phyloP scores from a whole-genome alignment of 495 filamentous ascomycete genomes.

The Penicillium pulvis region DNA sequence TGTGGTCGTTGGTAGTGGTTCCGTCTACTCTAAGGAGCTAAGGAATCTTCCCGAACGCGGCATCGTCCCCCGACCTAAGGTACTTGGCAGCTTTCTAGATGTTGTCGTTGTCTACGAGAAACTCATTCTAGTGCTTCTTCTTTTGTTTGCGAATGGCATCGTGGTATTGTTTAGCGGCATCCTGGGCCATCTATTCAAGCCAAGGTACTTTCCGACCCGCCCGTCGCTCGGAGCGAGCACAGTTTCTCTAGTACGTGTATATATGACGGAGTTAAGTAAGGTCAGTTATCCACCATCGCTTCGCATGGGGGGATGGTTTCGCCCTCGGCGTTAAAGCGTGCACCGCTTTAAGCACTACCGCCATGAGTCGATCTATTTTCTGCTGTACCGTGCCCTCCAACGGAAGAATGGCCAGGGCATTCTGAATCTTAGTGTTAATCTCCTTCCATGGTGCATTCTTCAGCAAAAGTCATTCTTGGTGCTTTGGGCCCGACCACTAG shows the following conservation, averaged over 20 bases:
- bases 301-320: no score
- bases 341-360: no score
- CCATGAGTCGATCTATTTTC: no score
- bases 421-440: no score
- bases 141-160: slow-evolving; percentile 31
- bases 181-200: slow-evolving; percentile 21
- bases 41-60: slow-evolving; percentile 23
- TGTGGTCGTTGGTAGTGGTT: slow-evolving; percentile 20
- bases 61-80: slow-evolving; percentile 22
- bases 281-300: no score
- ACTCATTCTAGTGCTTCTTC: slow-evolving; percentile 30
- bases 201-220: slow-evolving; percentile 14
- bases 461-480: no score
- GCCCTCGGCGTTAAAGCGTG: no score
- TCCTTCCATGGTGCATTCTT: no score
- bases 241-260: slow-evolving; percentile 18
- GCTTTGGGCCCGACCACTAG: no score
- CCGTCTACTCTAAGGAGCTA: slow-evolving; percentile 19
- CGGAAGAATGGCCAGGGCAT: no score
- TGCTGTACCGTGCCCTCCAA: no score
- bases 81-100: slow-evolving; percentile 32
- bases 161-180: slow-evolving; percentile 26
- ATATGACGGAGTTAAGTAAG: no score
- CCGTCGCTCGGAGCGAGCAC: slow-evolving; percentile 17
- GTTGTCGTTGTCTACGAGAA: slow-evolving; percentile 28